Evolutionary conservation across 176 grass and related monocot species (phyloP), one percentile per base, ranked within the genome.

Genomic region (Guadua angustifolia): DNA sequence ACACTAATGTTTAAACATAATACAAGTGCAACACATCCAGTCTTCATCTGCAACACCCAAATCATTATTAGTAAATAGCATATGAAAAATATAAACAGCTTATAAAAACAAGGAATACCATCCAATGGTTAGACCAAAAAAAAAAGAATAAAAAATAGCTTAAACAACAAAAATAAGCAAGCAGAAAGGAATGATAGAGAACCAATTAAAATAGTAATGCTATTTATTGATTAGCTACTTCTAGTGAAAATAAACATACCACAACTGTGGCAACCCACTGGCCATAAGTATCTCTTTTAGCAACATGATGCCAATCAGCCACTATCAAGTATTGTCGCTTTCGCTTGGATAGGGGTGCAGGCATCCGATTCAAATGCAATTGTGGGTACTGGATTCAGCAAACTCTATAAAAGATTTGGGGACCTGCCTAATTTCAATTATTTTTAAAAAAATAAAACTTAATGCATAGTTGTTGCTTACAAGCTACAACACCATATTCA

Each of bases 1-100:
- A 99, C 93, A 77, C 93, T 94, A 75, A 99, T 92, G 89, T 99
- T 99, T 89, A 99, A 92, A 89, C 96, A 99, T 63, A 99, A 87
- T 67, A 95, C 93, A 75, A 99, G 91, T 56, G 96, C 96, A 75
- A 99, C 96, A 79, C 91, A 99, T 32, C 96, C 93, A 24, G 96
- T 99, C 89, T 95, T 99, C 93, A 99, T 95, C 96, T 99, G 96
- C 85, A 90, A 44, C 39, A 95, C 9, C 74, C 84, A 88, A 82
- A 71, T 25, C 47, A 83, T 82, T 65, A 11, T 75, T 62, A 90
- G 72, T 72, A 84, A 78, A 88, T 76, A 55, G 29, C 7, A 72
- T 51, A 52, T 46, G 33, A 60, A 79, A 56, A 57, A 57, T 78
- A 38, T 26, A 15, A 59, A 82, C 9, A 77, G 66, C 24, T 72